phyloP scores from a whole-genome alignment of 2,329 filamentous ascomycete species.

The Juglanconis oblonga region DNA sequence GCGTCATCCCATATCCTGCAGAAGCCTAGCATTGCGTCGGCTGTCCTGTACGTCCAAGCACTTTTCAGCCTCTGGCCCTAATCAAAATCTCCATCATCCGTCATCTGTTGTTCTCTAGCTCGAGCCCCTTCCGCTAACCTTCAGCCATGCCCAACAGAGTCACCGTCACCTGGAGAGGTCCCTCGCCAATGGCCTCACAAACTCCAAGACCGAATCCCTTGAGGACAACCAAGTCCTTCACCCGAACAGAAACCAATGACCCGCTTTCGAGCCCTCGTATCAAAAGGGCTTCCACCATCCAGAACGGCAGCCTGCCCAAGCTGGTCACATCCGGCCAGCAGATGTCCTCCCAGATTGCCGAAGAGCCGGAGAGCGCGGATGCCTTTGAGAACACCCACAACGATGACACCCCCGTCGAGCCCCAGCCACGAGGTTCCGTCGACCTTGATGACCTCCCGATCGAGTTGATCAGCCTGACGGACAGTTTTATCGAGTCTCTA shows the following conservation, averaged over 20 bases:
- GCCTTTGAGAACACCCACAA: constrained; percentile 48
- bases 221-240: constrained; percentile 27
- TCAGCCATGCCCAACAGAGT: constrained; percentile 28
- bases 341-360: constrained; percentile 12
- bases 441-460: constrained; percentile 89
- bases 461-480: constrained; percentile 84
- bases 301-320: constrained; percentile 34
- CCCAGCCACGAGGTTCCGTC: constrained; percentile 52
- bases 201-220: constrained; percentile 23
- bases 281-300: constrained; percentile 47
- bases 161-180: constrained; percentile 21
- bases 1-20: not conserved
- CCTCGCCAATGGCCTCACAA: constrained; percentile 12
- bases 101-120: constrained; percentile 13
- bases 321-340: constrained; percentile 6
- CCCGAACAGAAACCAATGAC: constrained; percentile 17
- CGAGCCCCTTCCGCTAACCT: constrained; percentile 10
- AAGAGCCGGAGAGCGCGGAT: constrained; percentile 35
- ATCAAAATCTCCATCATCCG: not conserved
- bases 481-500: constrained; percentile 90
- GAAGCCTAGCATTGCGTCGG: not conserved
- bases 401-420: constrained; percentile 44
- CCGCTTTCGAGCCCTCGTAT: constrained; percentile 23
- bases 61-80: not conserved
- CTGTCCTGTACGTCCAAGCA: not conserved